Conservation (phyloP, 2,329 filamentous ascomycete species). For the Penicillium sp. region DNA sequence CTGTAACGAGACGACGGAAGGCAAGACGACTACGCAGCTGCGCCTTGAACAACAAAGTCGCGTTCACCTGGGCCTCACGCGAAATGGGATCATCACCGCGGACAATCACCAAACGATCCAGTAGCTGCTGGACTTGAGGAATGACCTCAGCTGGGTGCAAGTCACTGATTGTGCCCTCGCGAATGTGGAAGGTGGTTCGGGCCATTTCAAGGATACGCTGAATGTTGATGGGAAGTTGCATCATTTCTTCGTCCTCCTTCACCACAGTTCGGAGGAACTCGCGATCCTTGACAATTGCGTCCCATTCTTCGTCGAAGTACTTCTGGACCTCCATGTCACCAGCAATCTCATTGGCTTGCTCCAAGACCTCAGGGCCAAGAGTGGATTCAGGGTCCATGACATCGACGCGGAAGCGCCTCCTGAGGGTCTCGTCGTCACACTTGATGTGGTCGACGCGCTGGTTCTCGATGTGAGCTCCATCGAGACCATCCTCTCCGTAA, state of each 20-base stretch:
- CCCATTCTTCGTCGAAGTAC: conserved; percentile 85
- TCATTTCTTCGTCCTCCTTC: conserved; percentile 76
- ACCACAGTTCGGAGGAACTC: conserved; percentile 71
- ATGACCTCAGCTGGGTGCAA: conserved; percentile 86
- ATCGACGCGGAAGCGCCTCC: conserved; percentile 80
- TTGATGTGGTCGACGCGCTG: conserved; percentile 86
- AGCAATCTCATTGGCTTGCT: conserved; percentile 81
- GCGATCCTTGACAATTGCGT: conserved; percentile 74
- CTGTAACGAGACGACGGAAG: conserved; percentile 87
- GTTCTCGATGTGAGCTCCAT: conserved; percentile 90
- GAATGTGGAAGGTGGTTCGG: conserved; percentile 87
- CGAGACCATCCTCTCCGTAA: conserved; percentile 95
- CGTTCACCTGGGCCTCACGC: conserved; percentile 80
- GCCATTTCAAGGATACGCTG: conserved; percentile 88
- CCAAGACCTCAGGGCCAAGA: conserved; percentile 71
- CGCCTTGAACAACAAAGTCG: conserved; percentile 89
- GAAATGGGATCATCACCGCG: conserved; percentile 83
- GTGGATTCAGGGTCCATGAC: conserved; percentile 71
- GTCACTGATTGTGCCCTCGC: conserved; percentile 82
- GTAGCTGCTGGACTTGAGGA: conserved; percentile 71
- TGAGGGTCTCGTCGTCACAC: conserved; percentile 75
- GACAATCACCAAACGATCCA: conserved; percentile 80
- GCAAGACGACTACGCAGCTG: conserved; percentile 85
- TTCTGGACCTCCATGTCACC: conserved; percentile 87
- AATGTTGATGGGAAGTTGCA: conserved; percentile 92